Conservation (phyloP, 352 stramenopile species). For the Phytophthora cajani region DNA sequence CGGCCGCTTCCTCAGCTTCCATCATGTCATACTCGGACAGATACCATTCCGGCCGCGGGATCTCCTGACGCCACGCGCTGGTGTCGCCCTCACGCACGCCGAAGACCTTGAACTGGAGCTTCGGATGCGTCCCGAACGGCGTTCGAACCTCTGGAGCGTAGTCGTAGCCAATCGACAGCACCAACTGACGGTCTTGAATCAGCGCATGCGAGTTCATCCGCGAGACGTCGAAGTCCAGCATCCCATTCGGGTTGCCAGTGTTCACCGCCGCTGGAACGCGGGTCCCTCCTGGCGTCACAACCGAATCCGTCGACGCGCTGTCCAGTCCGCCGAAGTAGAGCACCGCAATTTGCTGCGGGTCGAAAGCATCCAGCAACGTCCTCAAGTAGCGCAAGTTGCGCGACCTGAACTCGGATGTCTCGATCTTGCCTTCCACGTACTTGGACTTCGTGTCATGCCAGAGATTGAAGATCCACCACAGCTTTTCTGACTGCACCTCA, state of each 20-base stretch:
- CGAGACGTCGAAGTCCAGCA: slow-evolving; percentile 80
- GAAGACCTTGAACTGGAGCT: slow-evolving; percentile 77
- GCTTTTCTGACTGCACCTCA: slow-evolving; percentile 78
- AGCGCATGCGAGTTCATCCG: slow-evolving; percentile 80
- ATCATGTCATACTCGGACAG: slow-evolving; percentile 65
- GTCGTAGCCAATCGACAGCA: slow-evolving; percentile 74
- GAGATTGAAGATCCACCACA: slow-evolving; percentile 87
- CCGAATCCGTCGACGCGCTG: slow-evolving; percentile 29
- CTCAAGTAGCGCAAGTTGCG: slow-evolving; percentile 77
- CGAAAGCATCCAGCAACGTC: slow-evolving; percentile 76
- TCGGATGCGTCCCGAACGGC: slow-evolving; percentile 35
- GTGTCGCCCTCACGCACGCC: slow-evolving; percentile 61
- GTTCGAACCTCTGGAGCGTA: slow-evolving; percentile 32
- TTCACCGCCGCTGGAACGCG: slow-evolving; percentile 23
- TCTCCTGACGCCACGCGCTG: slow-evolving; percentile 62
- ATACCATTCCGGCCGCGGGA: slow-evolving; percentile 81
- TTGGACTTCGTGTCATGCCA: slow-evolving; percentile 71
- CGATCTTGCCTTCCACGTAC: slow-evolving; percentile 77
- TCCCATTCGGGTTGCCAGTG: slow-evolving; percentile 46
- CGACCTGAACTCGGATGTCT: slow-evolving; percentile 68
- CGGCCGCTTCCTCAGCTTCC: slow-evolving; percentile 49
- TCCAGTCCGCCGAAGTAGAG: slow-evolving; percentile 52
- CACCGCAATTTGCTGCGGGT: slow-evolving; percentile 82
- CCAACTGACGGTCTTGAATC: slow-evolving; percentile 69
- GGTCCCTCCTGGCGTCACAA: slow-evolving; percentile 35